These are phyloP conservation scores for Eucalyptus tenuipes DNA, from an alignment of 345 rosid species.

Conservation along the genomic window DNA sequence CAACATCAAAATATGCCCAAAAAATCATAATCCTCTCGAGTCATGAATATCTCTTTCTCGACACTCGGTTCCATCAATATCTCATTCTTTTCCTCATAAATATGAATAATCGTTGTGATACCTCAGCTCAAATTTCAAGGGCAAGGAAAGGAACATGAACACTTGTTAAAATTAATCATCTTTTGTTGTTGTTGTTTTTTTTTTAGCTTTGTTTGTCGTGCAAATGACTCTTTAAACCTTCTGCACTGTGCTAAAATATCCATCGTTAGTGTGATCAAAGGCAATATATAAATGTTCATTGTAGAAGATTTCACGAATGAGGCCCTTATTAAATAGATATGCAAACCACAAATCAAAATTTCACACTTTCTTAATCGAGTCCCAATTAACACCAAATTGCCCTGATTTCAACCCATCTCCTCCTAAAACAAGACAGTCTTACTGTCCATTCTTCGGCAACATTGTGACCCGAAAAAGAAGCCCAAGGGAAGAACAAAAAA, in stretches of 20 bases:
- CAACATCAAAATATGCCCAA: background rate
- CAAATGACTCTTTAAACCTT: background rate
- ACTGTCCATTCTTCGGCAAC: too few relatives aligned
- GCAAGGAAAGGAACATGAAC: background rate
- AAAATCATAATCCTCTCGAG: background rate
- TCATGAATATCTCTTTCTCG: background rate
- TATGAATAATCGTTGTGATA: background rate
- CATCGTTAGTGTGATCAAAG: background rate
- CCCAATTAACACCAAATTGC: background rate
- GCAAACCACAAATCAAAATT: background rate
- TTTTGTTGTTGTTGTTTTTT: too few relatives aligned
- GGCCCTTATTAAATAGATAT: background rate
- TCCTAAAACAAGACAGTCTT: too few relatives aligned
- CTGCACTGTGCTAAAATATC: accelerated
- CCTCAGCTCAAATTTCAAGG: background rate
- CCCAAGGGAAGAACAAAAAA: too few relatives aligned
- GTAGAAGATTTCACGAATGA: accelerated
- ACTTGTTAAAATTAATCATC: background rate
- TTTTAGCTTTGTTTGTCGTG: background rate
- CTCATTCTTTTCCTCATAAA: background rate
- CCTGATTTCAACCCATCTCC: background rate
- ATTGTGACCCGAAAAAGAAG: too few relatives aligned
- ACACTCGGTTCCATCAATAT: background rate
- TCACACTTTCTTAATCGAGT: background rate
- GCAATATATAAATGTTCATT: background rate